Percentiles rank a stretch among this genome's conserved stretches.
These are phyloP conservation scores for Myxozyma udenii DNA, from an alignment of 805 yeast species.

Conservation along the genomic window DNA sequence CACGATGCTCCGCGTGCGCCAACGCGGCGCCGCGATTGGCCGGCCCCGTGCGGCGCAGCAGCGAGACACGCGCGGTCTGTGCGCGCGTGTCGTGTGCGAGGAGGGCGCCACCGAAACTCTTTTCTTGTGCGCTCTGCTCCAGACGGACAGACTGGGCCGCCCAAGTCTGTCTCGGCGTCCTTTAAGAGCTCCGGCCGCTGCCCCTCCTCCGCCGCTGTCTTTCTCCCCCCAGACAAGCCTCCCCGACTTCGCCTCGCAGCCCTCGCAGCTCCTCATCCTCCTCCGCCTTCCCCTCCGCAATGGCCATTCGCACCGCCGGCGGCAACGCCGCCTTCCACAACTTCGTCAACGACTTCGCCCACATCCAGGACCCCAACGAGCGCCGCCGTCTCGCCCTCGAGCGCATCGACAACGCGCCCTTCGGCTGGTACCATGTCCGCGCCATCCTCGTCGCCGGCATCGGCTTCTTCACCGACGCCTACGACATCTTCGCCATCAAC, in stretches of 20 bases:
- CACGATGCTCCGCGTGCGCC: no score
- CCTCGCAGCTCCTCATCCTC: background rate
- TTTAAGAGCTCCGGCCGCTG: background rate
- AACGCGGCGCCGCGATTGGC: no score
- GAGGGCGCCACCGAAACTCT: no score
- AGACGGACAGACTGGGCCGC: background rate
- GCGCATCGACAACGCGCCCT: slow-evolving; percentile 55
- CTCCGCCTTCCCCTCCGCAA: background rate
- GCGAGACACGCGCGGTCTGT: no score
- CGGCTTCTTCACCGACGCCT: slow-evolving; percentile 89
- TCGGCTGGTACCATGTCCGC: slow-evolving; percentile 56
- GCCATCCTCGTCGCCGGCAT: slow-evolving; percentile 57
- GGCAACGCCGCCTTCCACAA: slow-evolving; percentile 61
- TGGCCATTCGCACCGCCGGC: slow-evolving; percentile 36
- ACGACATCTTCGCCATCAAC: slow-evolving; percentile 88
- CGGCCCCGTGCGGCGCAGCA: no score
- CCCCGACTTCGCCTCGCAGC: no score
- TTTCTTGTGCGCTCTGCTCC: no score
- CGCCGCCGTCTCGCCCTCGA: slow-evolving; percentile 60
- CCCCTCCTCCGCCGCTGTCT: background rate
- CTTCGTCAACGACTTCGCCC: slow-evolving; percentile 52
- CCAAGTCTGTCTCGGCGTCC: background rate
- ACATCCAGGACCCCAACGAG: slow-evolving; percentile 56
- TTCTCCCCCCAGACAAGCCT: background rate
- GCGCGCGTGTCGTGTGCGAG: no score